These are phyloP conservation scores for Ustilago curta DNA, from an alignment of 1,284 basidiomycete genomes.

Conservation along the genomic window DNA sequence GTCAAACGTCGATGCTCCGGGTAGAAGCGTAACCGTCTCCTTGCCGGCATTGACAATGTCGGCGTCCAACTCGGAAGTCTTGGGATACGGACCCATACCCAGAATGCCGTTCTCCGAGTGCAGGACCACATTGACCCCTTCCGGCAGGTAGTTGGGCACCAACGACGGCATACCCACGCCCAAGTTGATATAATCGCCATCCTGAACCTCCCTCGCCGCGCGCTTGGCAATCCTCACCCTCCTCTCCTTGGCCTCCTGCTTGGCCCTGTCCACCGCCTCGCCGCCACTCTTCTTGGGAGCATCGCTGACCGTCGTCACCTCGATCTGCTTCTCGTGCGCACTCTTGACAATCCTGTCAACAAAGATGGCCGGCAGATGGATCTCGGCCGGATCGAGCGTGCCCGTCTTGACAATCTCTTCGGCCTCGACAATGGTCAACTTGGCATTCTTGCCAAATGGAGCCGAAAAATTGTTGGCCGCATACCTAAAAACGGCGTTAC, in stretches of 20 bases:
- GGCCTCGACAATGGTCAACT: conserved; percentile 65
- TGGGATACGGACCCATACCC: conserved; percentile 67
- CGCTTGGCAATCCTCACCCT: conserved; percentile 56
- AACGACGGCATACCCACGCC: conserved; percentile 66
- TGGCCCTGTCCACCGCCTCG: conserved; percentile 22
- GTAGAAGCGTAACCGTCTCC: conserved; percentile 82
- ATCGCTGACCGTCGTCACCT: conserved; percentile 55
- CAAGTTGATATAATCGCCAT: conserved; percentile 67
- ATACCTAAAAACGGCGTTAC: conserved; percentile 70
- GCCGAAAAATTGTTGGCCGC: conserved; percentile 66
- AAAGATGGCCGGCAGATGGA: conserved; percentile 65
- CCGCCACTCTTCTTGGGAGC: conserved; percentile 34
- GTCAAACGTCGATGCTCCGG: conserved; percentile 92
- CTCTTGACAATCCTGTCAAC: conserved; percentile 63
- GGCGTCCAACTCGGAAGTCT: conserved; percentile 53
- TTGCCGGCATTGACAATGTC: conserved; percentile 80
- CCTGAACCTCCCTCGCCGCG: conserved; percentile 61
- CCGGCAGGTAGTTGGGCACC: conserved; percentile 64
- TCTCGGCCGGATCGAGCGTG: conserved; percentile 54
- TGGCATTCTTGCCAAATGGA: conserved; percentile 65
- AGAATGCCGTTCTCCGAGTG: conserved; percentile 67
- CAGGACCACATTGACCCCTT: conserved; percentile 60
- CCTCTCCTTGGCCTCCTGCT: conserved; percentile 45
- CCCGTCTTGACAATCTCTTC: conserved; percentile 66
- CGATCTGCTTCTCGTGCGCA: conserved; percentile 56